Percentiles rank a stretch among this genome's conserved stretches.
Conservation (phyloP, 1,284 basidiomycete species). For the Veloporphyrellus conicus region DNA sequence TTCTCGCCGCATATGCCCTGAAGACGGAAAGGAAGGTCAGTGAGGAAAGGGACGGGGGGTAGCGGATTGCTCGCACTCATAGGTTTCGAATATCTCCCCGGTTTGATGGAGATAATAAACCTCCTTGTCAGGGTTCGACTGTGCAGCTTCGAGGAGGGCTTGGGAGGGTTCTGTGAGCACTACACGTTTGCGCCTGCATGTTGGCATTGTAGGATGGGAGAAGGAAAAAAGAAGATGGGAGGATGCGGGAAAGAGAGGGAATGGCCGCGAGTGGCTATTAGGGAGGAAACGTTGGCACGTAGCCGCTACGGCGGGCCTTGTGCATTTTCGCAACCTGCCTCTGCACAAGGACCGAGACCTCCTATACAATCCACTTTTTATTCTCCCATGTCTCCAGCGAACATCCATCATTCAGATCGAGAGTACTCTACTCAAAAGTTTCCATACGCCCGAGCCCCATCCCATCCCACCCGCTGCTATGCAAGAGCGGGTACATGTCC, state of each 20-base stretch:
- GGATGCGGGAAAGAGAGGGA: slow-evolving; percentile 36
- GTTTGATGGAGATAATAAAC: slow-evolving; percentile 90
- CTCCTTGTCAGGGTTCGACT: slow-evolving; percentile 62
- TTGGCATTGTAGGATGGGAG: slow-evolving; percentile 60
- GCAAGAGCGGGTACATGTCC: slow-evolving; percentile 3
- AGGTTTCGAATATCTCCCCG: slow-evolving; percentile 92
- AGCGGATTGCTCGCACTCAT: slow-evolving; percentile 62
- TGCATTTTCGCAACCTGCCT: slow-evolving; percentile 36
- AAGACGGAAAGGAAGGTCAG: slow-evolving; percentile 21
- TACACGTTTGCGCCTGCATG: slow-evolving; percentile 87
- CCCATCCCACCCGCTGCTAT: not conserved
- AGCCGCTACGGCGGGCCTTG: slow-evolving; percentile 33
- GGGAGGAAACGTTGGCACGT: slow-evolving; percentile 41
- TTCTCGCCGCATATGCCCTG: slow-evolving; percentile 85
- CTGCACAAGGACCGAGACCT: slow-evolving; percentile 22
- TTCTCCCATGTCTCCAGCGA: slow-evolving; percentile 1
- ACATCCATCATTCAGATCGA: slow-evolving; percentile 5
- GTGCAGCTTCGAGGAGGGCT: slow-evolving; percentile 58
- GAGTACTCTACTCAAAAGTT: slow-evolving; percentile 3
- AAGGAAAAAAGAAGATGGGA: slow-evolving; percentile 25
- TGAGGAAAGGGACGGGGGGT: slow-evolving; percentile 18
- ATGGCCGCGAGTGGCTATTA: slow-evolving; percentile 39
- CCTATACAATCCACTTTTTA: slow-evolving; percentile 13
- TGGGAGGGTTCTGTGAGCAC: slow-evolving; percentile 77
- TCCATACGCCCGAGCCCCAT: not conserved